Evolutionary conservation across 23 red algal species (phyloP).

Genomic region (Pyropia haitanensis): DNA sequence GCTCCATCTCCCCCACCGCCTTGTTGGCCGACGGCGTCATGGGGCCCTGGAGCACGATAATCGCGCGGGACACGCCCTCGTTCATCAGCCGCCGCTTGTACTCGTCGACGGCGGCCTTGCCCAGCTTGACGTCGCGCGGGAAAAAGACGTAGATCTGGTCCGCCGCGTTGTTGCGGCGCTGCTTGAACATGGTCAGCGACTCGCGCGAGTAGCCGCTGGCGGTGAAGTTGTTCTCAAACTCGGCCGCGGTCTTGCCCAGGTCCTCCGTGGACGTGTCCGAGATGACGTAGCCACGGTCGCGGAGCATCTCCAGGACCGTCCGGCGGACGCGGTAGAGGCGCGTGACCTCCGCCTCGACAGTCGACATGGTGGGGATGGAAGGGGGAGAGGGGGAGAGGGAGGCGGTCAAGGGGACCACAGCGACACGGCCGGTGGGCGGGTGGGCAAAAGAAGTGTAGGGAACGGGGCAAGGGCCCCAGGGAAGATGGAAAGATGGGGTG

Average conservation of each 20-base stretch:
- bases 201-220: slow-evolving; percentile 51
- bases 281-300: slow-evolving; percentile 87
- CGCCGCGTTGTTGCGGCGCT: slow-evolving; percentile 38
- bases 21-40: slow-evolving; percentile 80
- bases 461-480: no score
- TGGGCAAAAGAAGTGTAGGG: no score
- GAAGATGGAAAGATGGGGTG: no score
- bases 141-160: slow-evolving; percentile 98
- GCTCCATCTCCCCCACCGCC: slow-evolving; percentile 46
- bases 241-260: slow-evolving; percentile 44
- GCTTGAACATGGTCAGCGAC: slow-evolving; percentile 70
- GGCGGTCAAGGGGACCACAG: no score
- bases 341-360: slow-evolving; percentile 60
- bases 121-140: slow-evolving; percentile 46
- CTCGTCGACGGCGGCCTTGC: slow-evolving; percentile 60
- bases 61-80: slow-evolving; percentile 60
- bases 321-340: slow-evolving; percentile 67
- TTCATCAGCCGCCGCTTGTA: slow-evolving; percentile 45
- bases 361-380: no score
- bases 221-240: slow-evolving; percentile 55
- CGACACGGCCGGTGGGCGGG: no score
- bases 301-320: slow-evolving; percentile 88
- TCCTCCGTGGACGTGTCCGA: slow-evolving; percentile 32
- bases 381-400: no score
- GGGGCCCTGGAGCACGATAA: slow-evolving; percentile 71